phyloP scores from a whole-genome alignment of 2,329 filamentous ascomycete genomes.

The Pseudogymnoascus verrucosus region DNA sequence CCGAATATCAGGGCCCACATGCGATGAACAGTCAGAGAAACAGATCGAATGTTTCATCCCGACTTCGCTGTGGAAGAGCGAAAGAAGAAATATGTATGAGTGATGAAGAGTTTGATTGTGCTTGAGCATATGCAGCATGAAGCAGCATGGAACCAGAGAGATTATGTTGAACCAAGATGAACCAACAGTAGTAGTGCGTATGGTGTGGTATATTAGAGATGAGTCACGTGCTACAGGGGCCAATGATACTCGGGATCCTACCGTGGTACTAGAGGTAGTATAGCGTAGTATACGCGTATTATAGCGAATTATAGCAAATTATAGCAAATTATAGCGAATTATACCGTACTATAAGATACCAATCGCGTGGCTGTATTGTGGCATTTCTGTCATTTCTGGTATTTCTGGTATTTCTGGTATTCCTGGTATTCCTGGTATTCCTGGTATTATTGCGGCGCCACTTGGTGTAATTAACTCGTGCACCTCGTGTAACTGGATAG shows the following conservation, averaged over 20 bases:
- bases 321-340: too few relatives aligned
- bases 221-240: background rate
- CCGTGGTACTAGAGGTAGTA: background rate
- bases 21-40: constrained; percentile 2
- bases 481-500: background rate
- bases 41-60: background rate
- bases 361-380: background rate
- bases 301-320: background rate
- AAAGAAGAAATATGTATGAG: background rate
- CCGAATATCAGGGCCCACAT: background rate
- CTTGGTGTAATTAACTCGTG: background rate
- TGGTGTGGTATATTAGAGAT: background rate
- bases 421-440: too few relatives aligned
- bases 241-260: background rate
- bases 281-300: background rate
- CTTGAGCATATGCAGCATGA: background rate
- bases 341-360: background rate
- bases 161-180: background rate
- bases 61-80: background rate
- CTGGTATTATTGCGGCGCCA: background rate
- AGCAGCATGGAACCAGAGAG: background rate
- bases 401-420: too few relatives aligned
- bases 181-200: background rate
- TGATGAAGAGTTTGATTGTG: constrained; percentile 5
- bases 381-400: too few relatives aligned